These are phyloP conservation scores for Calocera viscosa DNA, from an alignment of 768 basidiomycete species.

Conservation along the genomic window DNA sequence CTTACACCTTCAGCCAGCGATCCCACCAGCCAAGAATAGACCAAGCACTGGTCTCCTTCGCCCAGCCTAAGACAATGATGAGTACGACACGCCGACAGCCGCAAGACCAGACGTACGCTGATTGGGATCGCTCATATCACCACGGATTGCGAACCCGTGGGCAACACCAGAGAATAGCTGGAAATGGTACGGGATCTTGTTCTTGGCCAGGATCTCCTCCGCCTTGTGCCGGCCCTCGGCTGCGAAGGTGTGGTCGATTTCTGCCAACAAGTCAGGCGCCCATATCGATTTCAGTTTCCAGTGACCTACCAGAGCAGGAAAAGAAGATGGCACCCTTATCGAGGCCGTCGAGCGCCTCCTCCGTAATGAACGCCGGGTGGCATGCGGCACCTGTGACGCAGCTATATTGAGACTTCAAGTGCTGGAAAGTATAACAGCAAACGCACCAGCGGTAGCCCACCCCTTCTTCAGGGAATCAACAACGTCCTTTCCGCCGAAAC, in stretches of 20 bases:
- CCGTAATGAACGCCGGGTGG: constrained; percentile 21
- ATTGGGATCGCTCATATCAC: not conserved
- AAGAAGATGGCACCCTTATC: constrained; percentile 19
- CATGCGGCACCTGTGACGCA: constrained; percentile 21
- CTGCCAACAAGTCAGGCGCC: not conserved
- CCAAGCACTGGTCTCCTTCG: constrained; percentile 4
- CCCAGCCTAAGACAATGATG: not conserved
- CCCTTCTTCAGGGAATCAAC: constrained; percentile 15
- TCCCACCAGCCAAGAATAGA: not conserved
- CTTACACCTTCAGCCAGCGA: not conserved
- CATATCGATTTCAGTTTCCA: not conserved
- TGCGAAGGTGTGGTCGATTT: not conserved
- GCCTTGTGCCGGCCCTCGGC: not conserved
- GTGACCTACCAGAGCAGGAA: constrained; percentile 13
- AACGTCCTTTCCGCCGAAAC: constrained; percentile 22
- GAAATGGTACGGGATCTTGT: constrained; percentile 8
- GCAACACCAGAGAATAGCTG: not conserved
- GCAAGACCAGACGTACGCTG: not conserved
- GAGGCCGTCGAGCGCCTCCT: constrained; percentile 11
- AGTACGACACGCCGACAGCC: no score
- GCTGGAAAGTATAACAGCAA: no score
- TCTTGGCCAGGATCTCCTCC: not conserved
- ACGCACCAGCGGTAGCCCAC: constrained; percentile 1
- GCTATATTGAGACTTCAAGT: no score
- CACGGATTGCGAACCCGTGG: not conserved